A percentile compares a stretch with the other conserved stretches of the same genome.
These are phyloP conservation scores for Hermanozyma aechmeae DNA, from an alignment of 805 yeast species.

Conservation along the genomic window DNA sequence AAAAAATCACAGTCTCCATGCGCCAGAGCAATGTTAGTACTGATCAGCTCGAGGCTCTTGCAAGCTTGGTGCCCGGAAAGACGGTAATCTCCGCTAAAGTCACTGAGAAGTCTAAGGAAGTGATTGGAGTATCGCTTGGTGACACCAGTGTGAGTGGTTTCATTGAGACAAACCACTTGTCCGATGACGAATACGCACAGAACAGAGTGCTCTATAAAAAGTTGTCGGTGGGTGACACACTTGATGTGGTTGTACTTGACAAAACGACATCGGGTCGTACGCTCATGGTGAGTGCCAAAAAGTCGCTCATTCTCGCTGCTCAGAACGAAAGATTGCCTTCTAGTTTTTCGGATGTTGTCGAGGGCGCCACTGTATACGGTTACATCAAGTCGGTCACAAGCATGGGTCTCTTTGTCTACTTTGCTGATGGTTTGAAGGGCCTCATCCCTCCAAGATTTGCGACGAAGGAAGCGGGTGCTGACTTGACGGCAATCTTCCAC, in stretches of 20 bases:
- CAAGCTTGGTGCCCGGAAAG: slow-evolving; percentile 48
- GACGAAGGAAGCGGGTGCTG: slow-evolving; percentile 40
- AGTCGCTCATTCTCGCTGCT: slow-evolving; percentile 59
- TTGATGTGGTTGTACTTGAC: slow-evolving; percentile 58
- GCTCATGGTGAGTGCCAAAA: slow-evolving; percentile 55
- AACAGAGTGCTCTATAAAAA: slow-evolving; percentile 58
- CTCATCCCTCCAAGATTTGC: slow-evolving; percentile 71
- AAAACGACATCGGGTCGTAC: slow-evolving; percentile 54
- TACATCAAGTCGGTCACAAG: slow-evolving; percentile 71
- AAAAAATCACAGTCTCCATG: slow-evolving; percentile 64
- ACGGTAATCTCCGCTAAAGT: slow-evolving; percentile 50
- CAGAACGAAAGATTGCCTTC: slow-evolving; percentile 45
- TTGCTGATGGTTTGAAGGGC: slow-evolving; percentile 75
- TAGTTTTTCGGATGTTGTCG: slow-evolving; percentile 48
- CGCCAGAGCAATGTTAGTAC: slow-evolving; percentile 48
- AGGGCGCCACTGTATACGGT: slow-evolving; percentile 50
- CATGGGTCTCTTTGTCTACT: slow-evolving; percentile 75
- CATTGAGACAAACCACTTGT: slow-evolving; percentile 61
- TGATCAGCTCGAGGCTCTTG: slow-evolving; percentile 37
- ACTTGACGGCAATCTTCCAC: slow-evolving; percentile 44
- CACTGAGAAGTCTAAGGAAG: slow-evolving; percentile 68
- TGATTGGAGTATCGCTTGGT: slow-evolving; percentile 53
- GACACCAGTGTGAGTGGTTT: slow-evolving; percentile 53
- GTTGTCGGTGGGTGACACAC: slow-evolving; percentile 49
- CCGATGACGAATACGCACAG: slow-evolving; percentile 69